Percentiles rank a stretch among this genome's conserved stretches.
Conservation (phyloP, 1,284 basidiomycete genomes). For the Apiotrichum laibachii region DNA sequence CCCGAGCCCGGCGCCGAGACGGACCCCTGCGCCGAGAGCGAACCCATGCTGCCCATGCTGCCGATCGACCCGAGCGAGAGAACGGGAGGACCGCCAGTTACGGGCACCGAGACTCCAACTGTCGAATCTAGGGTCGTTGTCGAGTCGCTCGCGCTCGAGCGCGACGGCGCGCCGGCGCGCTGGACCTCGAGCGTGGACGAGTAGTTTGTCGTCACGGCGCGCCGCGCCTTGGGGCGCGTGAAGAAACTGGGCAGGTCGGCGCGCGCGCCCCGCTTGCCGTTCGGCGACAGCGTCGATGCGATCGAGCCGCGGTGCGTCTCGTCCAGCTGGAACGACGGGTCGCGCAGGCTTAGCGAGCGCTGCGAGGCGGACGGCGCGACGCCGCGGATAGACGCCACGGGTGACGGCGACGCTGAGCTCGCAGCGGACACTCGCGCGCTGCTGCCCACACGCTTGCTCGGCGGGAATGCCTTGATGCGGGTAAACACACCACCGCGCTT, state of each 20-base stretch:
- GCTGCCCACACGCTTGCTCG: slow-evolving; percentile 11
- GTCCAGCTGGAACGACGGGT: slow-evolving; percentile 2
- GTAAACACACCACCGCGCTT: slow-evolving; percentile 26
- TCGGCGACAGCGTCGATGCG: slow-evolving; percentile 5
- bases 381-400: slow-evolving; percentile 13
- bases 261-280: slow-evolving; percentile 11
- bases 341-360: slow-evolving; percentile 2
- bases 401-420: slow-evolving; percentile 8
- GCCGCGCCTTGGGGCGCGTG: slow-evolving; percentile 13
- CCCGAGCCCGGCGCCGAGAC: background rate
- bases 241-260: slow-evolving; percentile 14
- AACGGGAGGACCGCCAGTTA: background rate
- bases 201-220: background rate
- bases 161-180: background rate
- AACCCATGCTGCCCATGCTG: too few relatives aligned
- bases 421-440: background rate
- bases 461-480: slow-evolving; percentile 39
- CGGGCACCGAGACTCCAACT: background rate
- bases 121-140: slow-evolving; percentile 1
- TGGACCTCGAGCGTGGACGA: background rate
- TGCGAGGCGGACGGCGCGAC: background rate
- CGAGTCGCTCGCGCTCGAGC: slow-evolving; percentile 7
- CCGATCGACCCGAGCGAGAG: background rate
- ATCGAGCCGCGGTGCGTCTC: background rate
- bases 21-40: background rate